These are phyloP conservation scores for Blastomyces gilchristii DNA, from an alignment of 2,329 filamentous ascomycete species.

Conservation along the genomic window DNA sequence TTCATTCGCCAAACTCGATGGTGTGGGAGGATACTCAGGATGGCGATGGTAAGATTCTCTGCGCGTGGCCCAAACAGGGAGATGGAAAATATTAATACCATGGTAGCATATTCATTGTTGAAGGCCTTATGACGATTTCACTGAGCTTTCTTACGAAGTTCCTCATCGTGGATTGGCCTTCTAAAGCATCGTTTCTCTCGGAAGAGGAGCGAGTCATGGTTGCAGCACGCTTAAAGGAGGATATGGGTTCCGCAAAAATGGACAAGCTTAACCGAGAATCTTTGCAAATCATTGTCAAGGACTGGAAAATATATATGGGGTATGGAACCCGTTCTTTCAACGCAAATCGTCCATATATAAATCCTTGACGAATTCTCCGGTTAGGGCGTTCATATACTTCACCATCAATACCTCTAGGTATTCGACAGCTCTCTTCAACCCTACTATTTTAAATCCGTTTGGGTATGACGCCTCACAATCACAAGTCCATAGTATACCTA, in stretches of 20 bases:
- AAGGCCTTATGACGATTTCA: conserved; percentile 41
- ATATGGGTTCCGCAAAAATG: conserved; percentile 40
- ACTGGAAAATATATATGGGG: conserved; percentile 40
- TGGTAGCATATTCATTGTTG: conserved; percentile 36
- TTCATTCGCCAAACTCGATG: conserved; percentile 33
- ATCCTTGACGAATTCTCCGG: conserved; percentile 16
- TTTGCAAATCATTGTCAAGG: conserved; percentile 37
- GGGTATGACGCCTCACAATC: conserved; percentile 46
- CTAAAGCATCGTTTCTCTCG: conserved; percentile 37
- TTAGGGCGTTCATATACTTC: conserved; percentile 50
- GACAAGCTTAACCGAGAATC: conserved; percentile 43
- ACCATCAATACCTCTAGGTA: conserved; percentile 46
- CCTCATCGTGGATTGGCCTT: conserved; percentile 37
- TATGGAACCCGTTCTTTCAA: conserved; percentile 16
- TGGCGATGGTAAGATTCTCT: conserved; percentile 31
- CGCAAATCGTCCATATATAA: neutral
- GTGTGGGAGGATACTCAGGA: conserved; percentile 29
- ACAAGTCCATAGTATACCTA: conserved; percentile 43
- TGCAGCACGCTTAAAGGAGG: conserved; percentile 33
- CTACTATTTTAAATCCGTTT: conserved; percentile 39
- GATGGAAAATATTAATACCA: neutral
- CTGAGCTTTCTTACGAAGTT: conserved; percentile 43
- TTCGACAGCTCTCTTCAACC: conserved; percentile 33
- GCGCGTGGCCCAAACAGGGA: neutral
- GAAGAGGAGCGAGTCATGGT: conserved; percentile 38